These are phyloP conservation scores for Agrocybe pediades DNA, from an alignment of 768 basidiomycete species.

Conservation along the genomic window DNA sequence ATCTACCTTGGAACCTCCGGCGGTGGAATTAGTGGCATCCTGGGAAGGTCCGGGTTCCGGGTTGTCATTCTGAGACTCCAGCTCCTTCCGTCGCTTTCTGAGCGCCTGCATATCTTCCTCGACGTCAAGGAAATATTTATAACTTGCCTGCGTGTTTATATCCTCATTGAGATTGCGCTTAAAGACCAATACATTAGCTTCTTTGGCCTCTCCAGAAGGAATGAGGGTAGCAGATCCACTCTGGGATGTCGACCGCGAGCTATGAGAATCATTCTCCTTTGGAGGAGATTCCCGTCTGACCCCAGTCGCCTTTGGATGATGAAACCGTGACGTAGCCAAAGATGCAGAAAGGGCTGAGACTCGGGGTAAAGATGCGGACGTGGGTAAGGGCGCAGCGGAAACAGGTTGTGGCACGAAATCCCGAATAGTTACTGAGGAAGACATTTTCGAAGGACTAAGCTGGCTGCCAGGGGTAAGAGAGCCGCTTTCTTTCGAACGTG, in stretches of 20 bases:
- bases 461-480: constrained; percentile 17
- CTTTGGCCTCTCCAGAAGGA: constrained; percentile 24
- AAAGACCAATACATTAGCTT: constrained; percentile 42
- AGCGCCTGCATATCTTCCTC: constrained; percentile 42
- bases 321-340: constrained; percentile 58
- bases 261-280: constrained; percentile 24
- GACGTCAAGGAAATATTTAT: constrained; percentile 41
- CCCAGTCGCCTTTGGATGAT: constrained; percentile 44
- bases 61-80: constrained; percentile 8
- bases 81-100: constrained; percentile 17
- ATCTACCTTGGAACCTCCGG: constrained; percentile 15
- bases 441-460: constrained; percentile 12
- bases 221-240: constrained; percentile 38
- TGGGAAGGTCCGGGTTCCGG: constrained; percentile 25
- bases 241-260: constrained; percentile 26
- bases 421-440: constrained; percentile 43
- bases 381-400: constrained; percentile 37
- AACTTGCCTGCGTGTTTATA: constrained; percentile 48
- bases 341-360: constrained; percentile 74
- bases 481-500: constrained; percentile 9
- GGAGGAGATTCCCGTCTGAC: constrained; percentile 19
- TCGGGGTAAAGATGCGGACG: constrained; percentile 38
- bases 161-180: constrained; percentile 38
- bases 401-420: constrained; percentile 57
- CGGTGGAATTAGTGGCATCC: constrained; percentile 10